Conservation (phyloP, 176 grass and related monocot genomes). For the Zea mays region Zm-B73-REFERENCE-NAM-5.0 NC_050105.1:71249001-71249500, state of each 20-base stretch:
- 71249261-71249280: conserved; percentile 78
- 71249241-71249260: conserved; percentile 92
- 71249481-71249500: conserved; percentile 77
- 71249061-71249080: not conserved
- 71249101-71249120: not conserved
- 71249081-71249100: not conserved
- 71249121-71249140: not conserved
- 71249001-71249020: no score
- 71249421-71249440: not conserved
- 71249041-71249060: conserved; percentile 1
- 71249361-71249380: conserved; percentile 4
- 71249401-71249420: conserved; percentile 21
- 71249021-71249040: not conserved
- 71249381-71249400: conserved; percentile 16
- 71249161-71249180: not conserved
- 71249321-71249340: conserved; percentile 79
- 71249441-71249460: conserved; percentile 82
- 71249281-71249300: conserved; percentile 82
- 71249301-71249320: conserved; percentile 89
- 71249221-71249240: conserved; percentile 96
- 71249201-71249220: conserved; percentile 37
- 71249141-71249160: not conserved
- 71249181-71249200: conserved; percentile 15
- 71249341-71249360: conserved; percentile 70
- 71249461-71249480: conserved; percentile 69